Base-by-base conservation (phyloP, 495 filamentous ascomycete species). In the Neurospora sp. region DNA sequence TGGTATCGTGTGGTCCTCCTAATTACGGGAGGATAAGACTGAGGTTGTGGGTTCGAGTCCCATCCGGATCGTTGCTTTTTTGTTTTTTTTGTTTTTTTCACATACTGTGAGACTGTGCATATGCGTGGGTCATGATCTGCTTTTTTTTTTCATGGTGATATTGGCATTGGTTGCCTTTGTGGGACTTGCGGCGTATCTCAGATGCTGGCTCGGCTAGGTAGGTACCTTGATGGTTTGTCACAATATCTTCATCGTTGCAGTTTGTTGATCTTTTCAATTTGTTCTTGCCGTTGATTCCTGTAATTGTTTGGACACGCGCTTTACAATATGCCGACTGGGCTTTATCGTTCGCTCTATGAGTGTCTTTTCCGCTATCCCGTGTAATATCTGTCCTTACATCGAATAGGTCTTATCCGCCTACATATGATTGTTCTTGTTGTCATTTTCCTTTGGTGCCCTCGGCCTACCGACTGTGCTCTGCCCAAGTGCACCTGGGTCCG, bases 1-100 rank as follows among this genome's bases (percentile, higher is more conserved):
- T 65, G 53, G 53, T 65, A 65, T 65, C 53, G 53, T 65, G 53
- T 65, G 53, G 53, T 65, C 53, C 53, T 65, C 53, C 53, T 65
- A 65, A 65, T 65, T 35, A 1, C 53, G 12, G 53, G 53, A 65
- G 53, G 53, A 65, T 65, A 65, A 65, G 53, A 65, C 53, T 65
- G 53, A 65, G 53, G 53, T 65, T 65, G 53, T 65, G 53, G 53
- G 53, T 65, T 65, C 53, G 53, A 65, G 53, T 65, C 53, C 53
- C 53, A 65, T 65, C 53, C 53, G 53, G 53, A 65, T 65, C 53
- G 53, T 65, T 61, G 35, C 53, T 35, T 61, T 61, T 61, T 61
- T 53, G n/a, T n/a, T n/a, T n/a, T 27, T 14, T 0, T 2, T 35
- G 7, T 31, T 59, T 59, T 27, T 3, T 9, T 0, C 22, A n/a